A percentile compares a stretch with the other conserved stretches of the same genome.
phyloP scores from a whole-genome alignment of 73 alveolate species.

The Paramecium caudatum region DNA sequence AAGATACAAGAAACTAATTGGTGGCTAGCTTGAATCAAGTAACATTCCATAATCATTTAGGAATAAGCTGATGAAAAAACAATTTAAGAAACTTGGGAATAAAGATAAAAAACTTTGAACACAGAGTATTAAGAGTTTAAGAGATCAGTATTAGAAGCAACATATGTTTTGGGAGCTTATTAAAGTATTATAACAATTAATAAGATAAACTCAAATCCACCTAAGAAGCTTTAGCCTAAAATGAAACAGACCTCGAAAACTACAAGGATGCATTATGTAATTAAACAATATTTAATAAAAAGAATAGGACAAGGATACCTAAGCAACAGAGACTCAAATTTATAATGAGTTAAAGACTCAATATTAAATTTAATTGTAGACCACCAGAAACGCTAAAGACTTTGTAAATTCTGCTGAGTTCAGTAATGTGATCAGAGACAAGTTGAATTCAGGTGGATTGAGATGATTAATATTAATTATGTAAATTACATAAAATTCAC shows the following conservation, averaged over 20 bases:
- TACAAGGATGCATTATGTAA: constrained; percentile 16
- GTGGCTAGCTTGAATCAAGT: constrained; percentile 21
- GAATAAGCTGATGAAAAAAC: constrained; percentile 46
- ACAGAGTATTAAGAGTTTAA: constrained; percentile 35
- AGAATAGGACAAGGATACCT: constrained; percentile 35
- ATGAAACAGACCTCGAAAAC: constrained; percentile 7
- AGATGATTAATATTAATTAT: neutral
- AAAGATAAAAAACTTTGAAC: constrained; percentile 12
- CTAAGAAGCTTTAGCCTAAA: constrained; percentile 25
- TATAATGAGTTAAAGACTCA: neutral
- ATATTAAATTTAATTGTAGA: neutral
- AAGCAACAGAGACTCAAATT: constrained; percentile 1
- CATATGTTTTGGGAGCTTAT: constrained; percentile 62
- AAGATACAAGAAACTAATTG: constrained; percentile 19
- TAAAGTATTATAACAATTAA: neutral
- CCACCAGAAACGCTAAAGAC: constrained; percentile 29
- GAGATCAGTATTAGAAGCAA: constrained; percentile 60
- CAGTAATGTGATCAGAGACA: constrained; percentile 15
- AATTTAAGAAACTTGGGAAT: neutral
- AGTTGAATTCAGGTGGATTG: constrained; percentile 44
- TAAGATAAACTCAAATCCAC: constrained; percentile 40
- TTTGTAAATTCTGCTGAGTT: constrained; percentile 54
- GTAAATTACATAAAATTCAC: neutral
- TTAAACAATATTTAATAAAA: neutral
- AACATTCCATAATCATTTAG: neutral